Conservation (phyloP, 768 basidiomycete genomes). For the Pisolithus marmoratus region DNA sequence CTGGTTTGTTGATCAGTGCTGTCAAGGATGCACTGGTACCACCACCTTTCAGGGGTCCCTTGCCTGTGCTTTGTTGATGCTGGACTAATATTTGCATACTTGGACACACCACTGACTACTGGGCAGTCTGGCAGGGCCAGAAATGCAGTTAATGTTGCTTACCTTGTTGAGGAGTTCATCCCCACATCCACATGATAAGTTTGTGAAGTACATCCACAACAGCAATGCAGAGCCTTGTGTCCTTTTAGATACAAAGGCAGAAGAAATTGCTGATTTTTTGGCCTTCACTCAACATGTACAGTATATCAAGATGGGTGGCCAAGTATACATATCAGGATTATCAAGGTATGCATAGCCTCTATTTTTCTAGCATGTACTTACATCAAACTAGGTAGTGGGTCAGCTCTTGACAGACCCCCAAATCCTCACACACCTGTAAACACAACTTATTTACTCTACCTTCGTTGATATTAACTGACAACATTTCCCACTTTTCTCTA, state of each 20-base stretch:
- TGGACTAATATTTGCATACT: background rate
- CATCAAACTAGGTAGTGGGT: background rate
- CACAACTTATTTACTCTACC: too few relatives aligned
- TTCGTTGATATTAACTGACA: too few relatives aligned
- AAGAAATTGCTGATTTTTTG: background rate
- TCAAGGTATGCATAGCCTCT: too few relatives aligned
- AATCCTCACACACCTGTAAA: too few relatives aligned
- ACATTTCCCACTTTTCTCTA: too few relatives aligned
- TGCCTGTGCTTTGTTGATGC: constrained; percentile 6
- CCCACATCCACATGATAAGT: too few relatives aligned
- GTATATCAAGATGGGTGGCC: too few relatives aligned
- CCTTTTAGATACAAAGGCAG: background rate
- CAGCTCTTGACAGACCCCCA: too few relatives aligned
- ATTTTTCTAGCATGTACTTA: too few relatives aligned
- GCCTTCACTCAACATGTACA: background rate
- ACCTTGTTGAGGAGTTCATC: background rate
- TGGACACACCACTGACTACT: background rate
- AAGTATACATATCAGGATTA: too few relatives aligned
- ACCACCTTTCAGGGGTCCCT: constrained; percentile 6
- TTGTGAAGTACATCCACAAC: too few relatives aligned
- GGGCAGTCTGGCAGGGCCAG: background rate
- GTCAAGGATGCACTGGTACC: background rate
- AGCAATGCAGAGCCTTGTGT: background rate
- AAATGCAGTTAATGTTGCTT: background rate
- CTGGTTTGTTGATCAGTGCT: constrained; percentile 1